These are phyloP conservation scores for Solanum clarkiae DNA, from an alignment of 257 asterid genomes.

Conservation along the genomic window DNA sequence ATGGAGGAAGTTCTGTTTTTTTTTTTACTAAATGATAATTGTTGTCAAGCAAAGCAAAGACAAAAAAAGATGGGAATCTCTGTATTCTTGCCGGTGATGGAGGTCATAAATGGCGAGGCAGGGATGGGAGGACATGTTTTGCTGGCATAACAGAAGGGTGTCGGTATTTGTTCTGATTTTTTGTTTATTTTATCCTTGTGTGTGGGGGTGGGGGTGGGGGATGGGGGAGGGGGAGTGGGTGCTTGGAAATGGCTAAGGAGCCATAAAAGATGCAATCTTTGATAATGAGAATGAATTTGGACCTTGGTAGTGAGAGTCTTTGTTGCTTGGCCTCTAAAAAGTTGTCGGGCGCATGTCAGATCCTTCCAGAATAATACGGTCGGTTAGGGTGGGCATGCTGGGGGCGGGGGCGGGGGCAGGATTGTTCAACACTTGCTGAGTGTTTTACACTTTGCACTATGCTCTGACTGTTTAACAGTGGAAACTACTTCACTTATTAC, in stretches of 20 bases:
- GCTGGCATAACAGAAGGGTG: background rate
- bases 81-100: background rate
- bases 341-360: background rate
- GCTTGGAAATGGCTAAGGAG: constrained; percentile 15
- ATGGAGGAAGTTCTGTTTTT: background rate
- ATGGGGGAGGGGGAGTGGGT: constrained; percentile 13
- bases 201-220: constrained; percentile 23
- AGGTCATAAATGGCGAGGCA: constrained; percentile 7
- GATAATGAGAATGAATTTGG: background rate
- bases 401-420: background rate
- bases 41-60: background rate
- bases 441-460: background rate
- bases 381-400: too few relatives aligned
- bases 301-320: background rate
- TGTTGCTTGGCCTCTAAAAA: background rate
- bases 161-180: constrained; percentile 27
- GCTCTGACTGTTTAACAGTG: background rate
- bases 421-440: background rate
- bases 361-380: background rate
- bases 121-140: constrained; percentile 9
- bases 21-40: background rate
- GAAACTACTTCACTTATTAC: background rate
- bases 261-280: background rate
- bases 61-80: background rate
- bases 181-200: constrained; percentile 41